A percentile compares a stretch with the other conserved stretches of the same genome.
These are phyloP conservation scores for Apiotrichum montevideense DNA, from an alignment of 1,284 basidiomycete genomes.

Conservation along the genomic window DNA sequence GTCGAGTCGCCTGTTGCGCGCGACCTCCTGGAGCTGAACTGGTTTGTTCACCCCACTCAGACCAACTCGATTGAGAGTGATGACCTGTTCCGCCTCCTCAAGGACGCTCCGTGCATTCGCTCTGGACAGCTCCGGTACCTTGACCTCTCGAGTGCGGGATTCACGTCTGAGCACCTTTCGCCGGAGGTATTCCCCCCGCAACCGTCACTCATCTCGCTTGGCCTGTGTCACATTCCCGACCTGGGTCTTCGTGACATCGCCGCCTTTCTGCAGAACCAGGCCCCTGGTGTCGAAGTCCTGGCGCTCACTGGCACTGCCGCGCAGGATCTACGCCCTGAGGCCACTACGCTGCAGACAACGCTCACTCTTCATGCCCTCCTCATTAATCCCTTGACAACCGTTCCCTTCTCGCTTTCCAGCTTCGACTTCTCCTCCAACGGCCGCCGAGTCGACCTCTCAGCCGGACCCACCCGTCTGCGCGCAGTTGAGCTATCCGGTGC, in stretches of 20 bases:
- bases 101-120: conserved; percentile 71
- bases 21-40: conserved; percentile 68
- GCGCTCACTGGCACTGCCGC: conserved; percentile 73
- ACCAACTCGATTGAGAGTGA: conserved; percentile 66
- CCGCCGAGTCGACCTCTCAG: conserved; percentile 38
- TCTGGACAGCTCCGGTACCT: conserved; percentile 74
- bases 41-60: conserved; percentile 85
- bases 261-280: conserved; percentile 63
- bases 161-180: conserved; percentile 58
- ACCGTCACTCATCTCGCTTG: conserved; percentile 72
- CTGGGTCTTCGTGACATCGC: conserved; percentile 65
- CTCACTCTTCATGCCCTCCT: conserved; percentile 53
- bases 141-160: conserved; percentile 76
- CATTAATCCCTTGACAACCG: conserved; percentile 68
- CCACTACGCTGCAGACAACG: conserved; percentile 47
- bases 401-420: conserved; percentile 60
- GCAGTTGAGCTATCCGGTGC: conserved; percentile 80
- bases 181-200: conserved; percentile 56
- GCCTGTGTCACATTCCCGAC: conserved; percentile 74
- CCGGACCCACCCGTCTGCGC: conserved; percentile 67
- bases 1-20: conserved; percentile 58
- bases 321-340: conserved; percentile 52
- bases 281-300: conserved; percentile 75
- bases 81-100: conserved; percentile 66
- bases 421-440: conserved; percentile 25